A percentile compares a stretch with the other conserved stretches of the same genome.
Conservation (phyloP, 305 asterid genomes). For the Galium porrigens region DNA sequence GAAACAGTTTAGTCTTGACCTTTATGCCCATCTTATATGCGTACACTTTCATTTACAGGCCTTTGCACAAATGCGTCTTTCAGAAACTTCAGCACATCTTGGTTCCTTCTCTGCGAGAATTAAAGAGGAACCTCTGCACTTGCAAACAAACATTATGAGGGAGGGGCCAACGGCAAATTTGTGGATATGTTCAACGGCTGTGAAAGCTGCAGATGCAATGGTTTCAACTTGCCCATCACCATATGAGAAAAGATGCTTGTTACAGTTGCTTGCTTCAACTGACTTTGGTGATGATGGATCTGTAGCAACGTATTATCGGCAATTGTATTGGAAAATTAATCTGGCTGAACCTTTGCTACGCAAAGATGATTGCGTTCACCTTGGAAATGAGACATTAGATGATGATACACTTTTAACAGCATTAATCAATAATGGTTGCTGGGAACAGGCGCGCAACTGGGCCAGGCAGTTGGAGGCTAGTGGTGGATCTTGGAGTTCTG, state of each 20-base stretch:
- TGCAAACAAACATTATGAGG: slow-evolving; percentile 34
- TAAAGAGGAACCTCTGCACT: slow-evolving; percentile 60
- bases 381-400: slow-evolving; percentile 69
- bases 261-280: slow-evolving; percentile 73
- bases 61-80: slow-evolving; percentile 90
- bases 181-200: slow-evolving; percentile 65
- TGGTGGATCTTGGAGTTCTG: slow-evolving; percentile 85
- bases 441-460: slow-evolving; percentile 99
- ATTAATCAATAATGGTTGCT: slow-evolving; percentile 62
- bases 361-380: slow-evolving; percentile 64
- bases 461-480: slow-evolving; percentile 82
- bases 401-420: slow-evolving; percentile 72
- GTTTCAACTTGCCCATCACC: slow-evolving; percentile 75
- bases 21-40: neutral
- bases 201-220: slow-evolving; percentile 90
- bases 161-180: slow-evolving; percentile 50
- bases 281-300: slow-evolving; percentile 91
- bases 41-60: slow-evolving; percentile 39
- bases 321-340: slow-evolving; percentile 70
- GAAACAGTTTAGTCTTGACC: neutral
- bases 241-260: slow-evolving; percentile 80
- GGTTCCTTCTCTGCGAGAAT: slow-evolving; percentile 75
- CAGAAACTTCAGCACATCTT: slow-evolving; percentile 90
- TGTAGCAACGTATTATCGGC: slow-evolving; percentile 53
- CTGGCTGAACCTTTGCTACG: slow-evolving; percentile 89